phyloP scores from a whole-genome alignment of 163 green algal genomes.

The Chlamydomonas reinhardtii region DNA sequence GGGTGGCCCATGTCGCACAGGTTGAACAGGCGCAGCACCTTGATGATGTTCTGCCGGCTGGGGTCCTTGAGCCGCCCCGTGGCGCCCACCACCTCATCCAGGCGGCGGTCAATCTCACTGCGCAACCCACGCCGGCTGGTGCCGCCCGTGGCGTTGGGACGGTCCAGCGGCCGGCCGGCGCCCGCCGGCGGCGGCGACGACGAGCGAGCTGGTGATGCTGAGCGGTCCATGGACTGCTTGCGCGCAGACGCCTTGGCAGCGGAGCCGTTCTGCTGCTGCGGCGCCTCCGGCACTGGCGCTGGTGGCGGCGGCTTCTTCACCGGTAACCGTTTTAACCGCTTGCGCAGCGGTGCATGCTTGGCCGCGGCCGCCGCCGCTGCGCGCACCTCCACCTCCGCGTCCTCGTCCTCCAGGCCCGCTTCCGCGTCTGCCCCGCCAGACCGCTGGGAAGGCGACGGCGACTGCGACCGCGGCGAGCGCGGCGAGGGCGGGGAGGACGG shows the following conservation, averaged over 20 bases:
- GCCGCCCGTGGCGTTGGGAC: not conserved
- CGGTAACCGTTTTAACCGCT: constrained; percentile 18
- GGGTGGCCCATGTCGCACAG: constrained; percentile 79
- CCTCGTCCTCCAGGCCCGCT: constrained; percentile 15
- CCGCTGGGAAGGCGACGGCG: not conserved
- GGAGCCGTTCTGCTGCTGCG: constrained; percentile 1
- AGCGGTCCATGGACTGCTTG: not conserved
- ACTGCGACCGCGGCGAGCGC: constrained; percentile 32
- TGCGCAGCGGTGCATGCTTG: constrained; percentile 43
- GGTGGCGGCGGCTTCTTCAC: not conserved
- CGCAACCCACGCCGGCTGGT: constrained; percentile 45
- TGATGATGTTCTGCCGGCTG: constrained; percentile 64
- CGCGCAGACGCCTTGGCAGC: not conserved
- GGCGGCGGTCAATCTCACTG: constrained; percentile 83
- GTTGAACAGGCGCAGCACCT: constrained; percentile 92
- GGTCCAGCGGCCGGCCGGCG: not conserved
- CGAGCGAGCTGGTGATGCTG: not conserved
- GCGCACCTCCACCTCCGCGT: not conserved
- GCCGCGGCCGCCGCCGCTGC: constrained; percentile 38
- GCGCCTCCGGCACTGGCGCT: not conserved
- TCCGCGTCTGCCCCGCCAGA: constrained; percentile 4
- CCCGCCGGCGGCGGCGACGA: constrained; percentile 6
- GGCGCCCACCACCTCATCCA: constrained; percentile 77
- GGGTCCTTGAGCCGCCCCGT: constrained; percentile 72
- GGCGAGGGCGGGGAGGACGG: constrained; percentile 40